These are phyloP conservation scores for Trebouxia sp. DNA, from an alignment of 139 green algal species.

Conservation along the genomic window DNA sequence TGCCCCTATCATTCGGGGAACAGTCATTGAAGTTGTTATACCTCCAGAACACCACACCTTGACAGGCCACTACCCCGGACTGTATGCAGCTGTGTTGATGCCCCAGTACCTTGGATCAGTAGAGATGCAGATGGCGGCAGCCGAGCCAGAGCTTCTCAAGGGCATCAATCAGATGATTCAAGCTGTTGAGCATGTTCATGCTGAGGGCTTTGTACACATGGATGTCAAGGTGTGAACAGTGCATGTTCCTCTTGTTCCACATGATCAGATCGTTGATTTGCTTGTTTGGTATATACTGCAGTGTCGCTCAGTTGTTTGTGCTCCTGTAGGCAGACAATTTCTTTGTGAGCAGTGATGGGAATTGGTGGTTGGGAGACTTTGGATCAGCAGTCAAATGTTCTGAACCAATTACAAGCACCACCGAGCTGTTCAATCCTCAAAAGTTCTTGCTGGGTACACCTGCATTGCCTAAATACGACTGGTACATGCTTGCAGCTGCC, in stretches of 20 bases:
- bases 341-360: background rate
- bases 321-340: background rate
- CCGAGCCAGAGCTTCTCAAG: background rate
- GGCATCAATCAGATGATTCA: background rate
- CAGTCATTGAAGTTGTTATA: background rate
- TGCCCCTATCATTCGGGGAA: background rate
- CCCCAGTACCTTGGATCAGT: background rate
- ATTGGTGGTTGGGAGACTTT: constrained; percentile 10
- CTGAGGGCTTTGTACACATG: constrained; percentile 12
- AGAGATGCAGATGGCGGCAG: constrained; percentile 2
- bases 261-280: background rate
- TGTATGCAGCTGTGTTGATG: background rate
- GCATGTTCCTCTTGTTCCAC: background rate
- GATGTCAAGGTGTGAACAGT: background rate
- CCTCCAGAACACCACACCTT: constrained; percentile 2
- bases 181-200: constrained; percentile 9
- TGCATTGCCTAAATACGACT: constrained; percentile 8
- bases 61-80: background rate
- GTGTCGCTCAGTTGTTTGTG: background rate
- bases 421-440: background rate
- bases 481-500: background rate
- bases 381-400: background rate
- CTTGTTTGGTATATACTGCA: background rate
- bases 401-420: background rate
- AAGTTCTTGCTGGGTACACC: background rate